Evolutionary conservation across 2,329 filamentous ascomycete species (phyloP), one percentile per base, ranked within the genome.

Genomic region (Massarina eburnea): DNA sequence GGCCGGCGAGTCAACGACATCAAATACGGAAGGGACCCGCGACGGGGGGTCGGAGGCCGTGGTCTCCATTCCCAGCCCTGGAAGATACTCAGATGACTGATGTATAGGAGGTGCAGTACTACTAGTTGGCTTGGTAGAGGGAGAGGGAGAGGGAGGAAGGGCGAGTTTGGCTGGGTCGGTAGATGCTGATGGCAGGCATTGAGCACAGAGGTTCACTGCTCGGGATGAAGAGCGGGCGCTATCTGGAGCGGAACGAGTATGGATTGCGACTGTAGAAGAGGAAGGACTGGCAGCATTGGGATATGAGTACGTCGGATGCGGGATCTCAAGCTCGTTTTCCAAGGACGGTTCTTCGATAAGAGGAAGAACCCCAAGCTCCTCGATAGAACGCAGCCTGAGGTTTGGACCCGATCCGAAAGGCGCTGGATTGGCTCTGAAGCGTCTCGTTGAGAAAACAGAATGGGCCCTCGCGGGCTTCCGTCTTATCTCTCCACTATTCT

Each of bases 361-460:
- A 5, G 44, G 44, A 2, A 46, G 34, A 27, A 43, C 39, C 17
- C 44, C 44, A n/a, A 46, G 29, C 8, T 33, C 27, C 15, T 45
- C 42, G 35, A 27, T 29, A 29, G 35, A 22, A 17, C 20, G 18
- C 8, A 33, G 20, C 20, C 39, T 26, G 26, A 18, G 24, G 21
- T 26, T 14, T 3, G 35, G 20, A 17, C 12, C 15, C n/a, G 9
- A 7, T n/a, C 34, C 17, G 22, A 22, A 27, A 10, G 30, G 15
- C 8, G 8, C 17, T 19, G 30, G 5, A 14, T n/a, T 29, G 12
- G 39, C 26, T 14, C 27, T 9, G 22, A 21, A 41, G 18, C 32
- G 15, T 8, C 12, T 14, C 7, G 15, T 17, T 10, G 20, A 26
- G 27, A 21, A 39, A 15, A 33, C 15, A 3, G 38, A 41, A n/a